A percentile compares a stretch with the other conserved stretches of the same genome.
phyloP scores from a whole-genome alignment of 148 eudicot species.

The Silene conica region DNA sequence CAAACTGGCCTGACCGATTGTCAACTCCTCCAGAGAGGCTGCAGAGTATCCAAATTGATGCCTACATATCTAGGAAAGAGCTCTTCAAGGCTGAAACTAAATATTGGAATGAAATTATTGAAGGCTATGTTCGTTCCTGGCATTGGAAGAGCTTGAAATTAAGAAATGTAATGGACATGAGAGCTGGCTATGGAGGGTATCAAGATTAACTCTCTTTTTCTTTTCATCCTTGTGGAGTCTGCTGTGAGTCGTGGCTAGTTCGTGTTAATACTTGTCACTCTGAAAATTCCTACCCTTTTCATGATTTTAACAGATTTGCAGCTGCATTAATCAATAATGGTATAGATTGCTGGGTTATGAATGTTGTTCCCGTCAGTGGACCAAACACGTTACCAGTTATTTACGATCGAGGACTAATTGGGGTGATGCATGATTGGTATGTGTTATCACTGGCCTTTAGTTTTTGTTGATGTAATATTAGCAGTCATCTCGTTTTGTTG shows the following conservation, averaged over 20 bases:
- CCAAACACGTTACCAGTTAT: slow-evolving; percentile 90
- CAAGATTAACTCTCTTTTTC: slow-evolving; percentile 7
- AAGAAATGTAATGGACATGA: slow-evolving; percentile 95
- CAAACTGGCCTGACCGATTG: slow-evolving; percentile 84
- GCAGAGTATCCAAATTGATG: slow-evolving; percentile 86
- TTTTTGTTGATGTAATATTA: slow-evolving; percentile 5
- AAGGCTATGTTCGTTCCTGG: slow-evolving; percentile 60
- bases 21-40: slow-evolving; percentile 79
- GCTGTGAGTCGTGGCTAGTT: not conserved
- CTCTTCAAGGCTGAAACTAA: slow-evolving; percentile 82
- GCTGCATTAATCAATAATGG: slow-evolving; percentile 57
- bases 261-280: not conserved
- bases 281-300: slow-evolving; percentile 2
- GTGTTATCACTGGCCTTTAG: slow-evolving; percentile 6
- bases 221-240: slow-evolving; percentile 7
- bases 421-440: slow-evolving; percentile 98
- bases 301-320: slow-evolving; percentile 65
- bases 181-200: slow-evolving; percentile 98
- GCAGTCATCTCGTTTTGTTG: not conserved
- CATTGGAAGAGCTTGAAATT: slow-evolving; percentile 53
- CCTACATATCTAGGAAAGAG: slow-evolving; percentile 86
- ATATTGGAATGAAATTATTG: slow-evolving; percentile 85
- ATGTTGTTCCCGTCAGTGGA: slow-evolving; percentile 92
- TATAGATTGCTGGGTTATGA: slow-evolving; percentile 88
- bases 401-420: slow-evolving; percentile 92